phyloP scores from a whole-genome alignment of 768 basidiomycete species.

The Trametes cingulata region DNA sequence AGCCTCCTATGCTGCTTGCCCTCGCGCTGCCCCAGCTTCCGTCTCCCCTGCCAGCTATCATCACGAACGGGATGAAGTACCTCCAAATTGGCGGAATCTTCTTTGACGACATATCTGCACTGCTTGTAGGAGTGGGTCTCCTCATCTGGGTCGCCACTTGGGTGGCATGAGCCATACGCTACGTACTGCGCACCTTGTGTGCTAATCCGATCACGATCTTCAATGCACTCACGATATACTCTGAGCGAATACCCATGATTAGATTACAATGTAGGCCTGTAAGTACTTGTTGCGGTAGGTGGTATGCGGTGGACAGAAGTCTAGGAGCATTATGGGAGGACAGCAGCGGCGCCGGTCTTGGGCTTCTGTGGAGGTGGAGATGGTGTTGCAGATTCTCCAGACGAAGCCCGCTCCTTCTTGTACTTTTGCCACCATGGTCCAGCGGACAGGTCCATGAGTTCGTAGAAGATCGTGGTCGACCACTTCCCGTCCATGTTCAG shows the following conservation, averaged over 20 bases:
- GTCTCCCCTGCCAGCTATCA: conserved; percentile 58
- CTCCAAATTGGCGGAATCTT: conserved; percentile 65
- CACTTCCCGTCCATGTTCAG: conserved; percentile 66
- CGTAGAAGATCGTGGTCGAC: conserved; percentile 66
- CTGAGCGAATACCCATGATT: conserved; percentile 12
- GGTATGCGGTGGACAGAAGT: not conserved
- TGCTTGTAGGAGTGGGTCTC: conserved; percentile 73
- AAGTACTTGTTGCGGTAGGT: not conserved
- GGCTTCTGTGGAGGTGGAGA: conserved; percentile 18
- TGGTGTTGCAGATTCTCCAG: conserved; percentile 43
- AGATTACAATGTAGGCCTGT: conserved; percentile 10
- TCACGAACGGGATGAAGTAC: conserved; percentile 66
- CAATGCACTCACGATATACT: not conserved
- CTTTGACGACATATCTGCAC: conserved; percentile 68
- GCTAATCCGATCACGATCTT: conserved; percentile 12
- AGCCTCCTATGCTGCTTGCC: conserved; percentile 59
- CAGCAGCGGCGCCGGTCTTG: conserved; percentile 42
- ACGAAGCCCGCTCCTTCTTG: conserved; percentile 47
- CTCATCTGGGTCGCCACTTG: conserved; percentile 31
- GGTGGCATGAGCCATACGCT: conserved; percentile 23
- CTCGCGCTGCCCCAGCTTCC: conserved; percentile 68
- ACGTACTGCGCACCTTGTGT: conserved; percentile 13
- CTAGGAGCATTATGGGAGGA: conserved; percentile 34
- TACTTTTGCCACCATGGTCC: conserved; percentile 59
- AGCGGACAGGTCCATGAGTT: conserved; percentile 70